Evolutionary conservation across 768 basidiomycete species (phyloP).

Genomic region (Arthromyces matolae): DNA sequence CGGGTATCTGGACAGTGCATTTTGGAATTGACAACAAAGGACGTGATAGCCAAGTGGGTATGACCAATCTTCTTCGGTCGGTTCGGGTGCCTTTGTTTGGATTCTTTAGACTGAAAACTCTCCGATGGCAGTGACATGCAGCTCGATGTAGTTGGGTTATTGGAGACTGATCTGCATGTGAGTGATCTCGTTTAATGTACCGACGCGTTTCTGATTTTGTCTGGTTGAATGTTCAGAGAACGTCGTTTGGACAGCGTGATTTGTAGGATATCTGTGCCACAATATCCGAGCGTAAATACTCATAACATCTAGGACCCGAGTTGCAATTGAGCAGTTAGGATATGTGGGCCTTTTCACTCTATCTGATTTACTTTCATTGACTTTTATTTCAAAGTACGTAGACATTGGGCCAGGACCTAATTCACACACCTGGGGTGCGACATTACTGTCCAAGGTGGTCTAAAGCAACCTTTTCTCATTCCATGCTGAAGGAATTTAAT

Average conservation of each 20-base stretch:
- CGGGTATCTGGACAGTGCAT: slow-evolving; percentile 91
- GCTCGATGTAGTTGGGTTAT: slow-evolving; percentile 77
- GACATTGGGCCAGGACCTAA: slow-evolving; percentile 89
- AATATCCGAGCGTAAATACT: too few species aligned
- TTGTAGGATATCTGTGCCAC: slow-evolving; percentile 50
- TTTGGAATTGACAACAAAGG: slow-evolving; percentile 80
- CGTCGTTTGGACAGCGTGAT: slow-evolving; percentile 77
- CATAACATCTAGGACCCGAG: slow-evolving; percentile 73
- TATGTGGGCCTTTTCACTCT: slow-evolving; percentile 53
- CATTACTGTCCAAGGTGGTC: slow-evolving; percentile 69
- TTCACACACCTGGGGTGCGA: slow-evolving; percentile 87
- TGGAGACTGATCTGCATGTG: slow-evolving; percentile 86
- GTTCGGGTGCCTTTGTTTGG: background rate
- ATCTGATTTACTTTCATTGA: slow-evolving; percentile 2
- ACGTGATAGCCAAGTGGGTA: slow-evolving; percentile 65
- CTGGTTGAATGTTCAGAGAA: slow-evolving; percentile 26
- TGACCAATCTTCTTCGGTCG: slow-evolving; percentile 49
- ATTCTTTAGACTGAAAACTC: background rate
- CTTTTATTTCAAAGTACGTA: slow-evolving; percentile 55
- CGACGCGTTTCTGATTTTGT: background rate
- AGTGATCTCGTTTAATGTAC: slow-evolving; percentile 29
- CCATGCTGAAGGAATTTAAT: background rate
- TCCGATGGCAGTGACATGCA: slow-evolving; percentile 83
- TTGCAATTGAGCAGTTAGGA: slow-evolving; percentile 72
- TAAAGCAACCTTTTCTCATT: background rate